Evolutionary conservation across 2,329 filamentous ascomycete genomes (phyloP).

Genomic region (Chrysoporthe puriensis): DNA sequence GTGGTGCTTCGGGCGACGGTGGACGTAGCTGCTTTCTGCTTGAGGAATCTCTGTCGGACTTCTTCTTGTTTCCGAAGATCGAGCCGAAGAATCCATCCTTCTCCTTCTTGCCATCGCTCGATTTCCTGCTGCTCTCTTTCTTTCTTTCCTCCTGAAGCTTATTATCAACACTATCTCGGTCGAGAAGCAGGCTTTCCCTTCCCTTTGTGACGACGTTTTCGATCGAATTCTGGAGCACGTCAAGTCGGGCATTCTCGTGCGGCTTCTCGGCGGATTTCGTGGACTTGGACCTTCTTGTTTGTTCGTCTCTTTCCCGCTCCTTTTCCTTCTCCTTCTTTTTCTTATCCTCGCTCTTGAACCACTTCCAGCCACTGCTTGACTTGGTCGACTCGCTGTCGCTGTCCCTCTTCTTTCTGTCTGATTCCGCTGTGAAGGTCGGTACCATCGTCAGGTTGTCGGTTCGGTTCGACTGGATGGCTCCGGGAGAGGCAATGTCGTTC

Average conservation of each 20-base stretch:
- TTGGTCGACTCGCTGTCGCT: constrained; percentile 69
- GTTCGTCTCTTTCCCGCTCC: constrained; percentile 64
- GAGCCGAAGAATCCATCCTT: constrained; percentile 94
- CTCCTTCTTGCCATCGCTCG: constrained; percentile 79
- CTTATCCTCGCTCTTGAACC: constrained; percentile 79
- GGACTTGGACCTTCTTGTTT: constrained; percentile 69
- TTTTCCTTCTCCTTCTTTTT: constrained; percentile 71
- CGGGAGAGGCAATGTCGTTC: constrained; percentile 68
- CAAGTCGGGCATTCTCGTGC: constrained; percentile 81
- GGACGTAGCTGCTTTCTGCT: constrained; percentile 78
- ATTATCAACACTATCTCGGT: constrained; percentile 72
- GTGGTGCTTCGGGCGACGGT: constrained; percentile 77
- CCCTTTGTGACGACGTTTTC: constrained; percentile 68
- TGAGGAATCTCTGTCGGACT: constrained; percentile 72
- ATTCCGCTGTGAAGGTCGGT: constrained; percentile 65
- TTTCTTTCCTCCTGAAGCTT: constrained; percentile 81
- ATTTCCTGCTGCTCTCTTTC: constrained; percentile 77
- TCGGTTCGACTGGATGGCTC: constrained; percentile 66
- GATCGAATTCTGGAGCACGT: constrained; percentile 85
- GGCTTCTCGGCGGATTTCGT: constrained; percentile 59
- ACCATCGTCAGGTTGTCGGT: constrained; percentile 82
- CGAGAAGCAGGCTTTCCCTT: constrained; percentile 82
- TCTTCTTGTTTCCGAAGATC: constrained; percentile 92
- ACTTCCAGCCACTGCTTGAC: constrained; percentile 81
- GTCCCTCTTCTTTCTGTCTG: constrained; percentile 76